Percentiles rank a stretch among this genome's conserved stretches.
phyloP scores from a whole-genome alignment of 495 filamentous ascomycete species.

The Aspergillus panamensis region DNA sequence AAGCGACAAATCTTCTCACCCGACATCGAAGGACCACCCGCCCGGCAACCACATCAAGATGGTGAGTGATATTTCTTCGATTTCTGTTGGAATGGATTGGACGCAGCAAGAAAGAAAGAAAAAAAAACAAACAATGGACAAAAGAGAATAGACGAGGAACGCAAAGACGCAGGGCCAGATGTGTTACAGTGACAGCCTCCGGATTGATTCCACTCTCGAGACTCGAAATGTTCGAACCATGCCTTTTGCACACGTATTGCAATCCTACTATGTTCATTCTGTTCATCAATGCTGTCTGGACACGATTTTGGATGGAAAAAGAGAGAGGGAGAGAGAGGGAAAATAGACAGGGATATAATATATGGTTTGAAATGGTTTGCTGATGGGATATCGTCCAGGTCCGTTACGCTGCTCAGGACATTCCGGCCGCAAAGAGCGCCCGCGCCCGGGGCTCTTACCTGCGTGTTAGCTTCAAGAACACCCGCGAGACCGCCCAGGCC shows the following conservation, averaged over 20 bases:
- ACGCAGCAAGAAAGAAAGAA: constrained; percentile 2
- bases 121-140: too few relatives aligned
- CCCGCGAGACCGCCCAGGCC: constrained; percentile 96
- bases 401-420: constrained; percentile 93
- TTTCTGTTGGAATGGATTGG: constrained; percentile 11
- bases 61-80: constrained; percentile 43
- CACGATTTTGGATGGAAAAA: neutral
- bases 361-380: constrained; percentile 20
- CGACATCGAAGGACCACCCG: constrained; percentile 48
- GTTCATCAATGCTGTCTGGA: constrained; percentile 9
- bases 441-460: constrained; percentile 97
- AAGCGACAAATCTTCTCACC: constrained; percentile 45
- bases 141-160: constrained; percentile 1
- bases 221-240: constrained; percentile 11
- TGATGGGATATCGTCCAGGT: constrained; percentile 58
- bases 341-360: neutral
- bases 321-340: neutral
- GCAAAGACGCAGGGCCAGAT: neutral
- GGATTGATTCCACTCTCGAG: neutral
- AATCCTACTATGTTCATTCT: neutral
- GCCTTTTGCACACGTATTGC: neutral
- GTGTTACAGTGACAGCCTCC: too few relatives aligned
- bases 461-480: constrained; percentile 99
- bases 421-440: constrained; percentile 87
- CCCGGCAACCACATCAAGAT: constrained; percentile 54